phyloP scores from a whole-genome alignment of 768 basidiomycete genomes.

The Exidia glandulosa region DNA sequence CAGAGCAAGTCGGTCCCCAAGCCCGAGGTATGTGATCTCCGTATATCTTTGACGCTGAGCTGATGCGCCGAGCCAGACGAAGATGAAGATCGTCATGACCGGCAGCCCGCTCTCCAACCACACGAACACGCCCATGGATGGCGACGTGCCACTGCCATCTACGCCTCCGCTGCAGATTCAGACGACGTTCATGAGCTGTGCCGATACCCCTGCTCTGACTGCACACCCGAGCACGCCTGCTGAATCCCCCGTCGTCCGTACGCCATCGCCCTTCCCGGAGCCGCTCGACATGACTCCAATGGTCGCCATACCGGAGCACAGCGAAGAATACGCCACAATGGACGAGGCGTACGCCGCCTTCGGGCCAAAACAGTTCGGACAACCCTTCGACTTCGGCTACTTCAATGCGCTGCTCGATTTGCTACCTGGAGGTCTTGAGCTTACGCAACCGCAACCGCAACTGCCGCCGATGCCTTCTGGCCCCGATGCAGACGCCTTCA shows the following conservation, averaged over 20 bases:
- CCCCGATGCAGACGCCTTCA: no score
- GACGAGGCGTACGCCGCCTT: neutral
- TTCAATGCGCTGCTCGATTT: neutral
- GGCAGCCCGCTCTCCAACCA: neutral
- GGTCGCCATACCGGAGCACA: neutral
- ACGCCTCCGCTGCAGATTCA: neutral
- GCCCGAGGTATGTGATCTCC: neutral
- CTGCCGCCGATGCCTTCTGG: neutral
- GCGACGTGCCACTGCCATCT: neutral
- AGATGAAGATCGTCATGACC: neutral
- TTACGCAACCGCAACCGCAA: neutral
- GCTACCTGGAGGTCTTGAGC: no score
- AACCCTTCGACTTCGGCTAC: neutral
- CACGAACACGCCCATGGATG: neutral
- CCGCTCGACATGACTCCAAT: neutral
- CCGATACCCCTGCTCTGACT: neutral
- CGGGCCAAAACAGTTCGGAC: neutral
- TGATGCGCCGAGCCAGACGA: neutral
- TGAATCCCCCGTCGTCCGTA: neutral
- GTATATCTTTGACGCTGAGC: neutral
- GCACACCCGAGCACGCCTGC: neutral
- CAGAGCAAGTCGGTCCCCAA: neutral
- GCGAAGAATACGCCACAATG: neutral
- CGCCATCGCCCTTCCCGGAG: neutral
- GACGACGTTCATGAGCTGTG: neutral